Evolutionary conservation across 1,284 basidiomycete species (phyloP).

Genomic region (Marasmius sp.): DNA sequence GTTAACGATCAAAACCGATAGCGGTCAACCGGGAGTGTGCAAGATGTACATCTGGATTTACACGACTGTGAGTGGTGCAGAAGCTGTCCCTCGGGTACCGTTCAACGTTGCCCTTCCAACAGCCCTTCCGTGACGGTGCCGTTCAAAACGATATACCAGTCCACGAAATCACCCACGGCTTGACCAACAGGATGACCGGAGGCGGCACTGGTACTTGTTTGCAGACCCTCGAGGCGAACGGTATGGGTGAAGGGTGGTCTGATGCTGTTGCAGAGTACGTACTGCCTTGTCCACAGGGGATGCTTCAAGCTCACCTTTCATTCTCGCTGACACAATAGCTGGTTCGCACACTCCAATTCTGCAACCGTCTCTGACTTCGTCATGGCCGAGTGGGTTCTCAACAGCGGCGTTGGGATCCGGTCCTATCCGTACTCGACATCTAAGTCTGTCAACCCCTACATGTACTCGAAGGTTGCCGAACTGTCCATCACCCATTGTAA

Average conservation of each 20-base stretch:
- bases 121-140: conserved; percentile 34
- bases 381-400: conserved; percentile 19
- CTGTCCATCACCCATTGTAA: no score
- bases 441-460: background rate
- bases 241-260: conserved; percentile 32
- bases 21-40: conserved; percentile 29
- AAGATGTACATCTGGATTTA: conserved; percentile 38
- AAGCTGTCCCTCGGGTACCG: background rate
- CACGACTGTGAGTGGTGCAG: conserved; percentile 23
- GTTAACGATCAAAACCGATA: background rate
- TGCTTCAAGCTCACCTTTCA: no score
- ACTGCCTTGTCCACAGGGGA: no score
- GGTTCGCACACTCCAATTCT: no score
- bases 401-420: conserved; percentile 16
- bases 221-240: conserved; percentile 47
- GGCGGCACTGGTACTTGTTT: conserved; percentile 50
- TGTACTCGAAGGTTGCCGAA: background rate
- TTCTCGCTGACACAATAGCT: no score
- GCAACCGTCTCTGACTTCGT: no score
- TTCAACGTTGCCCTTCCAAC: no score
- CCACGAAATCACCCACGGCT: conserved; percentile 39
- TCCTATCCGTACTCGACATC: no score
- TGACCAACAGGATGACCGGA: conserved; percentile 38
- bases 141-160: conserved; percentile 38
- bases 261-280: no score